A percentile compares a stretch with the other conserved stretches of the same genome.
phyloP scores from a whole-genome alignment of 23 red algal species.

The Gracilaria vermiculophylla region DNA sequence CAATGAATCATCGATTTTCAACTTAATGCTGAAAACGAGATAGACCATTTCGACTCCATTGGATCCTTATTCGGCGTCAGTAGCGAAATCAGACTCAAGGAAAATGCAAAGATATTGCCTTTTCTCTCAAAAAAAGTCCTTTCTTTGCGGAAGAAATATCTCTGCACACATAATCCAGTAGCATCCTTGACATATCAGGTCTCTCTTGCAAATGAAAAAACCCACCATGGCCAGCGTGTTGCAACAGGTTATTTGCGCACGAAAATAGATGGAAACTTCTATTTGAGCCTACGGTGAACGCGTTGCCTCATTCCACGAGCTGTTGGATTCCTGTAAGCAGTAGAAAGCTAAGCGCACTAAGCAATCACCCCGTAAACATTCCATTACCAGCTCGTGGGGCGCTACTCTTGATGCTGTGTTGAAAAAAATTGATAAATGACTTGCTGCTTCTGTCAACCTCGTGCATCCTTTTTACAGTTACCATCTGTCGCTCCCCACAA shows the following conservation, averaged over 20 bases:
- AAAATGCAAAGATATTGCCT: neutral
- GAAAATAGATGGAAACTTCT: conserved; percentile 13
- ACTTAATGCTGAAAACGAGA: neutral
- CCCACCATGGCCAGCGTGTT: neutral
- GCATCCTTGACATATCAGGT: neutral
- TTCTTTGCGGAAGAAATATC: neutral
- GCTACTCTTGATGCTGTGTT: conserved; percentile 32
- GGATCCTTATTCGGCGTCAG: neutral
- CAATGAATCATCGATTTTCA: conserved; percentile 36
- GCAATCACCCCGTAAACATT: conserved; percentile 1
- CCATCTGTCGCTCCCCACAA: neutral
- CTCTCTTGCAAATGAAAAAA: neutral
- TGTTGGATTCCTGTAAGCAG: neutral
- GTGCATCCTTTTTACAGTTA: neutral
- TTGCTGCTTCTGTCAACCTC: conserved; percentile 14
- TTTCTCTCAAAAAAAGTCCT: neutral
- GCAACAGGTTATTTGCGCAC: conserved; percentile 15
- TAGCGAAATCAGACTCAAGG: neutral
- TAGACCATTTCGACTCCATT: neutral
- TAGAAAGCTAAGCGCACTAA: conserved; percentile 6
- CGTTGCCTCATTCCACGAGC: neutral
- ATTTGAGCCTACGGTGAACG: neutral
- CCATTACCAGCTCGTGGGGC: conserved; percentile 18
- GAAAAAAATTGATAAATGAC: neutral
- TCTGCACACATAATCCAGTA: neutral